Conservation (phyloP, 2,329 filamentous ascomycete species). For the Zasmidium angulare region DNA sequence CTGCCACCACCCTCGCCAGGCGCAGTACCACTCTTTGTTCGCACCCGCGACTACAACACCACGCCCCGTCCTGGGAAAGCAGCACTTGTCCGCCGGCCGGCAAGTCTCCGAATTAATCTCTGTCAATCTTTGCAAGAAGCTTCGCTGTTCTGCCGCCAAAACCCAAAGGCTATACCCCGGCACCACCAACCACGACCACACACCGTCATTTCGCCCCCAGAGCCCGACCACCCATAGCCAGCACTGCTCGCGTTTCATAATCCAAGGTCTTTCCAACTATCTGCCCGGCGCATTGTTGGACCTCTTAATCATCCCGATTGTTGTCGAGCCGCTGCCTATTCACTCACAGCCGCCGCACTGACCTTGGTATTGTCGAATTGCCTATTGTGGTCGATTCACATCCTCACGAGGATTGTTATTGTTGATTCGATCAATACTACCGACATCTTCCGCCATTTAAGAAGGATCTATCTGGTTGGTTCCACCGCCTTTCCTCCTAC, state of each 20-base stretch:
- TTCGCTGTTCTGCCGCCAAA: slow-evolving; percentile 23
- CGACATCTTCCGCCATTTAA: slow-evolving; percentile 3
- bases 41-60: slow-evolving; percentile 21
- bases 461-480: background rate
- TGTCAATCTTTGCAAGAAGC: slow-evolving; percentile 23
- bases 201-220: slow-evolving; percentile 28
- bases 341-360: background rate
- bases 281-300: slow-evolving; percentile 32
- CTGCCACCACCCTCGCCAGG: slow-evolving; percentile 14
- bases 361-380: slow-evolving; percentile 1
- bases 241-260: slow-evolving; percentile 10
- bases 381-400: slow-evolving; percentile 28
- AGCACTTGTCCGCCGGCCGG: slow-evolving; percentile 37
- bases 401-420: slow-evolving; percentile 24
- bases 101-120: slow-evolving; percentile 31
- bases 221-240: slow-evolving; percentile 16
- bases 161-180: slow-evolving; percentile 25
- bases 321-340: slow-evolving; percentile 20
- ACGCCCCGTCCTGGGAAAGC: slow-evolving; percentile 21
- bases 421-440: slow-evolving; percentile 30
- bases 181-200: slow-evolving; percentile 22
- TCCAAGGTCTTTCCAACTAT: slow-evolving; percentile 26
- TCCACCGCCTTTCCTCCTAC: background rate
- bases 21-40: slow-evolving; percentile 25
- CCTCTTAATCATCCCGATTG: slow-evolving; percentile 29